phyloP scores from a whole-genome alignment of 805 yeast genomes.

The Helenozyma rhizophorensis region DNA sequence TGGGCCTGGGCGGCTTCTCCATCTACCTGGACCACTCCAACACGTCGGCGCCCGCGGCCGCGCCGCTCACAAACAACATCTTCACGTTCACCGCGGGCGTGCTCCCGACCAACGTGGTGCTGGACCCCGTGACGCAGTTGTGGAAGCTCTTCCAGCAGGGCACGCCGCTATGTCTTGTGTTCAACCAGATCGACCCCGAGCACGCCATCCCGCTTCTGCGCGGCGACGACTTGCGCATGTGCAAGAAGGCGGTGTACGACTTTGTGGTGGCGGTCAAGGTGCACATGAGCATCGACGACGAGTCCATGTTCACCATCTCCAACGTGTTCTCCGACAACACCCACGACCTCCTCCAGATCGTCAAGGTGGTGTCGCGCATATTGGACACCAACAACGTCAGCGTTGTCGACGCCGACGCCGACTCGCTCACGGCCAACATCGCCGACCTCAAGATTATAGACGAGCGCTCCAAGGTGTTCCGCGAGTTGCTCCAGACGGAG shows the following conservation, averaged over 20 bases:
- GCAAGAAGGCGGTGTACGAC: constrained; percentile 86
- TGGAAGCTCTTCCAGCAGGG: constrained; percentile 91
- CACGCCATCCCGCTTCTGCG: constrained; percentile 58
- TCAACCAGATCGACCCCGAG: constrained; percentile 54
- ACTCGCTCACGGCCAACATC: constrained; percentile 8
- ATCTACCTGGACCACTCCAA: constrained; percentile 31
- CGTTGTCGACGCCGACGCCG: constrained; percentile 2
- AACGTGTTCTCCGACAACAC: constrained; percentile 84
- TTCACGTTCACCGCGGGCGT: constrained; percentile 73
- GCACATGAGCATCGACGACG: constrained; percentile 70
- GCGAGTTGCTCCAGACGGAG: constrained; percentile 85
- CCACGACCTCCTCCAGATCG: constrained; percentile 68
- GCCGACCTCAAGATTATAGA: constrained; percentile 38
- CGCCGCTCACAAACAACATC: constrained; percentile 32
- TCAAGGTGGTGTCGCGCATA: constrained; percentile 66
- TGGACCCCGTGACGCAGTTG: constrained; percentile 90
- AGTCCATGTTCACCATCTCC: constrained; percentile 82
- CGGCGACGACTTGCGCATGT: constrained; percentile 75
- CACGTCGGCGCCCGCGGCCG: constrained; percentile 14
- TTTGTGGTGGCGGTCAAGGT: constrained; percentile 83
- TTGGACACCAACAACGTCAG: constrained; percentile 16
- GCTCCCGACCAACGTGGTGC: constrained; percentile 64
- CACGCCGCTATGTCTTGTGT: constrained; percentile 81
- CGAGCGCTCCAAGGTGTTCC: constrained; percentile 70
- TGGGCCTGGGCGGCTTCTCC: constrained; percentile 31